phyloP scores from a whole-genome alignment of 2,329 filamentous ascomycete species.

The Madurella fahalii region DNA sequence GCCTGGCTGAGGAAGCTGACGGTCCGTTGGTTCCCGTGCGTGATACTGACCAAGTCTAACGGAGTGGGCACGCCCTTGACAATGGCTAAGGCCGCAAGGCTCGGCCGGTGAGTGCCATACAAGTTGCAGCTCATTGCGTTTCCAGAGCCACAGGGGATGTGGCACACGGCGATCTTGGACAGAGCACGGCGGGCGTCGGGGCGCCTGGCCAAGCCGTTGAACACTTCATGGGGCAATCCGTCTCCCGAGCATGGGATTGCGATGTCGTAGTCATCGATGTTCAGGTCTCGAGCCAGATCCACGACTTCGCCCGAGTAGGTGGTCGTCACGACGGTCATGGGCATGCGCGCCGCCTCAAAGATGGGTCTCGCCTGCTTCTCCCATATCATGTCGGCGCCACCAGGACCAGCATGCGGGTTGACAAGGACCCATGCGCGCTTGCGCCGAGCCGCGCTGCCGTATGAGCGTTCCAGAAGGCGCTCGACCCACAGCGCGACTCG shows the following conservation, averaged over 20 bases:
- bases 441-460: slow-evolving; percentile 56
- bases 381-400: slow-evolving; percentile 69
- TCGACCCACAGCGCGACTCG: slow-evolving; percentile 50
- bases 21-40: slow-evolving; percentile 68
- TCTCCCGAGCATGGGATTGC: slow-evolving; percentile 89
- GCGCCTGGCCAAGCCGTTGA: slow-evolving; percentile 82
- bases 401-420: slow-evolving; percentile 87
- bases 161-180: slow-evolving; percentile 71
- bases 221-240: slow-evolving; percentile 86
- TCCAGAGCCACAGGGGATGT: slow-evolving; percentile 88
- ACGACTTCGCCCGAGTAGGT: slow-evolving; percentile 70
- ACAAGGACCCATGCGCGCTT: slow-evolving; percentile 85
- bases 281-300: slow-evolving; percentile 69
- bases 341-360: slow-evolving; percentile 74
- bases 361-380: slow-evolving; percentile 72
- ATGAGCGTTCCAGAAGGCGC: slow-evolving; percentile 64
- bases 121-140: slow-evolving; percentile 92
- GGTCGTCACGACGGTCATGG: slow-evolving; percentile 69
- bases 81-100: slow-evolving; percentile 73
- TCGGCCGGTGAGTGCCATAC: slow-evolving; percentile 73
- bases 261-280: slow-evolving; percentile 77
- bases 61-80: slow-evolving; percentile 84
- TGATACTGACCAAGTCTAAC: slow-evolving; percentile 82
- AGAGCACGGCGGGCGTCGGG: slow-evolving; percentile 71
- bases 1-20: slow-evolving; percentile 90